Evolutionary conservation across 192 early-diverging fungal genomes (phyloP), one percentile per base, ranked within the genome.

Genomic region (Coemansia sp.): DNA sequence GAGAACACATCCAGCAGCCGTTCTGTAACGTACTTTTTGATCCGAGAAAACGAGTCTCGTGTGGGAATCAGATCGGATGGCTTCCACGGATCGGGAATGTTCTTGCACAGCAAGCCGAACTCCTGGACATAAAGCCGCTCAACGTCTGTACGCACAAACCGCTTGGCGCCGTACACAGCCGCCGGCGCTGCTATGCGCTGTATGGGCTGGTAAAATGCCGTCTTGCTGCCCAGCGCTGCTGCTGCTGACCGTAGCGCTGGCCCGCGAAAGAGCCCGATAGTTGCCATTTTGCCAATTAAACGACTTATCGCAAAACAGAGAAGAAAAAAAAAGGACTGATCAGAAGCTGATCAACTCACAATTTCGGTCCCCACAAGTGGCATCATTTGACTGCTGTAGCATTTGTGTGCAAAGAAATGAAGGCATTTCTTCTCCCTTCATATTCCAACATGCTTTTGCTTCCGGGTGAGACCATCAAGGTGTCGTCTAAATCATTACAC

Each of bases 51-150:
- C 10, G 60, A 56, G 0, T 53, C 61, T 14, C 48, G 55, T 3
- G 50, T 52, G 20, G 66, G 48, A 6, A 68, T 12, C 18, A 56
- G 55, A 11, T 64, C 64, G 17, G 40, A 42, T 11, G 57, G 3
- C n/a, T 46, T 21, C 50, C 50, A 48, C 0, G 71, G 71, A 18
- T 21, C 18, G 3, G 56, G 64, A 6, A 60, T 37, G 18, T 51
- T 46, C n/a, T 51, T 40, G 3, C 60, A 56, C 10, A 75, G 23
- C 17, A 75, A 65, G 6, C 71, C 71, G 11, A 60, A 67, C 45
- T 75, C 71, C 32, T 52, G 46, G 17, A 66, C 49, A n/a, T 40
- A 53, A 45, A 64, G 63, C 43, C 66, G 64, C 47, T 60, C 46
- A 37, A 60, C 26, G n/a, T 55, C 54, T 2, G 53, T 37, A n/a